phyloP scores from a whole-genome alignment of 1,284 basidiomycete species.

The Ganoderma sinense region DNA sequence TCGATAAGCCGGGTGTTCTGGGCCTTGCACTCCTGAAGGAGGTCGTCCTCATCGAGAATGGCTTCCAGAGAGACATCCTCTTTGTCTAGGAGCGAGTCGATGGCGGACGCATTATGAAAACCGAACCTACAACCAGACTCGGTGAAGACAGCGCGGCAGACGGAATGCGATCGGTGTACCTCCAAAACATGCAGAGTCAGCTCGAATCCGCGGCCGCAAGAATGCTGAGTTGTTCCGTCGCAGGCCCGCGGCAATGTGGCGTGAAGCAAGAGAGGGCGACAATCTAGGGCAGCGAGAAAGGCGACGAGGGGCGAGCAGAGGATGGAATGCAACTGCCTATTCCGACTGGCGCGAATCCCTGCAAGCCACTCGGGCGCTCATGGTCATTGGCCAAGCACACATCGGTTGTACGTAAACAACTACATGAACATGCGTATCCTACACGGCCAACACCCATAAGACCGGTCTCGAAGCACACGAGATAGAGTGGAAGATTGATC shows the following conservation, averaged over 20 bases:
- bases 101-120: conserved; percentile 83
- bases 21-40: conserved; percentile 94
- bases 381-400: conserved; percentile 14
- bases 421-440: conserved; percentile 29
- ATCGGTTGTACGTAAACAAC: conserved; percentile 31
- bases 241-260: conserved; percentile 6
- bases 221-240: conserved; percentile 5
- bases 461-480: conserved; percentile 19
- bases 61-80: conserved; percentile 88
- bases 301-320: background rate
- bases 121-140: conserved; percentile 68
- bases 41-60: conserved; percentile 93
- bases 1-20: conserved; percentile 91
- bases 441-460: conserved; percentile 20
- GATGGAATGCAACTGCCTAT: conserved; percentile 32
- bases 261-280: conserved; percentile 2
- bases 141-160: conserved; percentile 31
- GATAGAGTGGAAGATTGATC: conserved; percentile 30
- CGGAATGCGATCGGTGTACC: conserved; percentile 36
- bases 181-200: conserved; percentile 42
- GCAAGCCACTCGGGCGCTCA: conserved; percentile 21
- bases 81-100: conserved; percentile 86
- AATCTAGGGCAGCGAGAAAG: background rate
- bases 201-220: background rate
- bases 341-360: conserved; percentile 31